Evolutionary conservation across 2,329 filamentous ascomycete genomes (phyloP), one percentile per base, ranked within the genome.

Genomic region (Lachnellula cervina): DNA sequence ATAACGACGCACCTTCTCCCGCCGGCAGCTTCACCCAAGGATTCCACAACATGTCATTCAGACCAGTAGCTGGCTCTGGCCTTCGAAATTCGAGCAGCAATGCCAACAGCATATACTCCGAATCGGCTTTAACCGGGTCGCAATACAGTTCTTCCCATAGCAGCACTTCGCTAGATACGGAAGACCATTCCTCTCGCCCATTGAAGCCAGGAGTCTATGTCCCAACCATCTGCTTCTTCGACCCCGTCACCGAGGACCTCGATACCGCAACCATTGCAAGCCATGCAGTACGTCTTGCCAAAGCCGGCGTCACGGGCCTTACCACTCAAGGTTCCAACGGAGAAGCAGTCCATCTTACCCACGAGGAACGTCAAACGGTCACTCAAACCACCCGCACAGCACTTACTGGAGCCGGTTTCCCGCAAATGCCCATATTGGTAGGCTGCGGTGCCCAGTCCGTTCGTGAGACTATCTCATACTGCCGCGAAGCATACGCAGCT

Each of bases 141-240:
- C 56, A 59, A 45, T 67, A 68, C 57, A 75, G 72, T 66, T 75
- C 73, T 58, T 77, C 76, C n/a, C 71, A 69, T 59, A 73, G 72
- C 65, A 74, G 70, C 65, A 66, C 66, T 32, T 72, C 72, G 5
- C 54, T 73, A 46, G 66, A 64, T 52, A 53, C 55, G 42, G 62
- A 66, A 14, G 61, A 69, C 49, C 71, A 72, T 52, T 67, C 67
- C 55, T 40, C 63, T 42, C 73, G 76, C 6, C 70, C 72, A 28
- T 69, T 80, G 37, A 57, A 70, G 28, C 76, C 75, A 6, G 84
- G 84, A 50, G 80, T 90, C 63, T 90, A 90, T 67, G 86, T 88
- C 48, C 87, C 88, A 25, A 89, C 87, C 17, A 78, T 88, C 65
- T 86, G 85, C 70, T 90, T 90, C 75, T 90, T 90, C 70, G 76